Conservation (phyloP, 1,284 basidiomycete genomes). For the Trametes sp. region DNA sequence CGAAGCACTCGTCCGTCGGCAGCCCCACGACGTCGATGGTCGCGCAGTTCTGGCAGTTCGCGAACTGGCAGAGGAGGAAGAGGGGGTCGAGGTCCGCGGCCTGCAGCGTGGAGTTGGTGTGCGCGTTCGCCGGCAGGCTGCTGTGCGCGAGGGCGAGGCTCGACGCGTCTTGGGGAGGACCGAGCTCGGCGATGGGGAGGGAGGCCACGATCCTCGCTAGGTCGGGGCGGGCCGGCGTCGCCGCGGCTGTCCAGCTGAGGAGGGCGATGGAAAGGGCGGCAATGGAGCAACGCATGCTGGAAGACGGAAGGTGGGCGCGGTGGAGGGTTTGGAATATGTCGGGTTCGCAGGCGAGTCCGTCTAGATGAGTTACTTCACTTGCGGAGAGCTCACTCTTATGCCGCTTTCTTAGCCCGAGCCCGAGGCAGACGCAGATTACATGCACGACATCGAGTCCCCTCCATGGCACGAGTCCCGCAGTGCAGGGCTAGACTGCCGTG, state of each 20-base stretch:
- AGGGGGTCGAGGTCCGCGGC: conserved; percentile 10
- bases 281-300: conserved; percentile 5
- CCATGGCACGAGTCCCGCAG: not conserved
- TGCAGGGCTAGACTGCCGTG: not conserved
- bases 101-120: not conserved
- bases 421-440: not conserved
- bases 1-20: not conserved
- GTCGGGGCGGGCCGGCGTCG: not conserved
- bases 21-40: conserved; percentile 7
- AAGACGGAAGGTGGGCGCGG: not conserved
- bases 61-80: not conserved
- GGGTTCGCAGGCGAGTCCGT: not conserved
- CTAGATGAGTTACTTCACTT: not conserved
- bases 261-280: not conserved
- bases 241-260: conserved; percentile 10
- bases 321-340: not conserved
- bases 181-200: conserved; percentile 22
- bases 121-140: not conserved
- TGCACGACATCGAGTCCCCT: not conserved
- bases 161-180: not conserved
- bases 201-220: not conserved
- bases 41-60: conserved; percentile 9
- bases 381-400: not conserved
- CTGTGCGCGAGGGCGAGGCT: conserved; percentile 1
- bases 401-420: not conserved